phyloP scores from a whole-genome alignment of 306 rosid genomes.

The Acacia crassicarpa region DNA sequence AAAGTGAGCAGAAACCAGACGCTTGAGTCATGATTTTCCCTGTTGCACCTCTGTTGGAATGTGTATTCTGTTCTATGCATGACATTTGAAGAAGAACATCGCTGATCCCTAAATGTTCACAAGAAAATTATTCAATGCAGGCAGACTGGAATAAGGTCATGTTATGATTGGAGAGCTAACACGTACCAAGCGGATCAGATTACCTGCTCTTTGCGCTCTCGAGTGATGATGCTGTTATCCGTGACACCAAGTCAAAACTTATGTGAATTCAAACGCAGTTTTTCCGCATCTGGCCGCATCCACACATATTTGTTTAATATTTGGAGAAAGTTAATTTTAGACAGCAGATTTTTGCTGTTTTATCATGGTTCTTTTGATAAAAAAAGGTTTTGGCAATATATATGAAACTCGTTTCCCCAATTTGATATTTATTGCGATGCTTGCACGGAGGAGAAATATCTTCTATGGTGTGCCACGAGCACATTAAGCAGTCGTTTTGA shows the following conservation, averaged over 20 bases:
- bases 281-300: constrained; percentile 16
- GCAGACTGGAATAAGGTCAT: constrained; percentile 32
- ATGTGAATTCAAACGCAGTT: constrained; percentile 32
- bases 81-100: constrained; percentile 34
- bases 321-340: constrained; percentile 10
- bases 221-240: constrained; percentile 14
- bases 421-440: neutral
- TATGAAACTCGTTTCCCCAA: neutral
- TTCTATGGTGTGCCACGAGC: neutral
- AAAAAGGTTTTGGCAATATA: constrained; percentile 13
- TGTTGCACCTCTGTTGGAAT: constrained; percentile 30
- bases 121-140: constrained; percentile 30
- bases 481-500: neutral
- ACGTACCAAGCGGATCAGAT: neutral
- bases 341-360: constrained; percentile 8
- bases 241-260: constrained; percentile 19
- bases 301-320: constrained; percentile 21
- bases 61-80: constrained; percentile 39
- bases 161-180: constrained; percentile 19
- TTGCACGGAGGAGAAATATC: neutral
- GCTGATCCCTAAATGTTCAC: constrained; percentile 25
- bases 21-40: constrained; percentile 33
- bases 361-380: constrained; percentile 14
- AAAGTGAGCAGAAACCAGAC: constrained; percentile 71
- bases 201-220: constrained; percentile 21